Evolutionary conservation across 164 flowering plant genomes (phyloP).

Genomic region (Annona squamosa): DNA sequence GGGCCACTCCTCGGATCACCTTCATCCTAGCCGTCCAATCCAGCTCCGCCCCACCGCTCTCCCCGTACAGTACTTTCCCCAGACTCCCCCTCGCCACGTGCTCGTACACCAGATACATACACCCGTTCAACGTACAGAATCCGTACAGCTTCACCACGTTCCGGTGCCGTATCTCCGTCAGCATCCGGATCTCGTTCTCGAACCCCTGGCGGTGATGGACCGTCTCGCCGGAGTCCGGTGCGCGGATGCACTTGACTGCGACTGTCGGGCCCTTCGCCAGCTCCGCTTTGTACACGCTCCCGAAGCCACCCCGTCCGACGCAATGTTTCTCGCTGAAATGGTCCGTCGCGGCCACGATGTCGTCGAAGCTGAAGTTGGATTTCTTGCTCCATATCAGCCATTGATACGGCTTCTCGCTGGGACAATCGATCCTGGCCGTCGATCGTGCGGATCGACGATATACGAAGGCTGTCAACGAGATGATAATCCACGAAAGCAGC

Average conservation of each 20-base stretch:
- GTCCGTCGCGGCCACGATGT: slow-evolving; percentile 19
- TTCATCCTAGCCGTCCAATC: slow-evolving; percentile 21
- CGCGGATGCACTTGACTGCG: slow-evolving; percentile 22
- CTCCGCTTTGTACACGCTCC: slow-evolving; percentile 24
- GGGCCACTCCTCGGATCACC: slow-evolving; percentile 18
- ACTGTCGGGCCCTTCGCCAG: slow-evolving; percentile 9
- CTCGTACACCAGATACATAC: slow-evolving; percentile 27
- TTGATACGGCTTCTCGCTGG: not conserved
- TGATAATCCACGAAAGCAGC: not conserved
- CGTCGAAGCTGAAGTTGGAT: slow-evolving; percentile 15
- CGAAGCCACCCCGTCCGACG: slow-evolving; percentile 25
- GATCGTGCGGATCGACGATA: not conserved
- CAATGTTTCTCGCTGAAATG: slow-evolving; percentile 18
- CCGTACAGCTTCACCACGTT: slow-evolving; percentile 33
- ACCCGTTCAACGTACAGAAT: slow-evolving; percentile 13
- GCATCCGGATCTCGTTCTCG: slow-evolving; percentile 16
- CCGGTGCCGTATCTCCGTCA: slow-evolving; percentile 24
- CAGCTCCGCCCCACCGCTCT: slow-evolving; percentile 5
- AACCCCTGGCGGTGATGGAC: slow-evolving; percentile 7
- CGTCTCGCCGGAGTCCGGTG: not conserved
- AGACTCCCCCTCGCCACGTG: slow-evolving; percentile 26
- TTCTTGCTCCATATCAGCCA: slow-evolving; percentile 15
- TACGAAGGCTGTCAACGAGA: not conserved
- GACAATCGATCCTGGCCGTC: not conserved
- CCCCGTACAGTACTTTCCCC: slow-evolving; percentile 8